A percentile compares a stretch with the other conserved stretches of the same genome.
These are phyloP conservation scores for Pouteria campechiana DNA, from an alignment of 179 eudicot species.

Conservation along the genomic window DNA sequence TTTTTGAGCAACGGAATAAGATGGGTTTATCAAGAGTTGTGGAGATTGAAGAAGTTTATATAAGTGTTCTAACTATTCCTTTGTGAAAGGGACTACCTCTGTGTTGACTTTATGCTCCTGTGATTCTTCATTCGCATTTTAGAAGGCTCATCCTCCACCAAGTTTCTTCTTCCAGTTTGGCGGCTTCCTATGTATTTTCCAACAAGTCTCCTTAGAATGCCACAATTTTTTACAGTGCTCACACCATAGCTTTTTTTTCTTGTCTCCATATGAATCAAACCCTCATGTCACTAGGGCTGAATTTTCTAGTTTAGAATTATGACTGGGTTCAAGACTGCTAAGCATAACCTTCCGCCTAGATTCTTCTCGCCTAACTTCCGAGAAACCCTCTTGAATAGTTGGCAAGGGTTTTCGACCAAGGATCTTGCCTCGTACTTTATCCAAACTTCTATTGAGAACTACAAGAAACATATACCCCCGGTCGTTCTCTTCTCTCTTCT, in stretches of 20 bases:
- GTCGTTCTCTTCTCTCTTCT: not conserved
- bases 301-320: not conserved
- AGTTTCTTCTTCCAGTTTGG: no score
- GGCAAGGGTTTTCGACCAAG: not conserved
- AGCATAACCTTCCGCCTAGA: not conserved
- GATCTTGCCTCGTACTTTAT: not conserved
- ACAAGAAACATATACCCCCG: not conserved
- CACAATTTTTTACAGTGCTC: no score
- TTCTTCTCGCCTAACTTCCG: not conserved
- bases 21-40: not conserved
- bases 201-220: no score
- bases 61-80: not conserved
- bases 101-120: no score
- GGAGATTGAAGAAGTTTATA: no score
- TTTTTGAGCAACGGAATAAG: not conserved
- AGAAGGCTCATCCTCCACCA: no score
- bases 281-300: not conserved
- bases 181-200: no score
- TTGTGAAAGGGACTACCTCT: not conserved
- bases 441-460: slow-evolving; percentile 1
- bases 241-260: no score
- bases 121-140: no score
- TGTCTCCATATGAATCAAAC: not conserved
- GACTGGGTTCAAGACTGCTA: no score
- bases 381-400: not conserved